Evolutionary conservation across 1,284 basidiomycete genomes (phyloP).

Genomic region (Marasmius sp.): DNA sequence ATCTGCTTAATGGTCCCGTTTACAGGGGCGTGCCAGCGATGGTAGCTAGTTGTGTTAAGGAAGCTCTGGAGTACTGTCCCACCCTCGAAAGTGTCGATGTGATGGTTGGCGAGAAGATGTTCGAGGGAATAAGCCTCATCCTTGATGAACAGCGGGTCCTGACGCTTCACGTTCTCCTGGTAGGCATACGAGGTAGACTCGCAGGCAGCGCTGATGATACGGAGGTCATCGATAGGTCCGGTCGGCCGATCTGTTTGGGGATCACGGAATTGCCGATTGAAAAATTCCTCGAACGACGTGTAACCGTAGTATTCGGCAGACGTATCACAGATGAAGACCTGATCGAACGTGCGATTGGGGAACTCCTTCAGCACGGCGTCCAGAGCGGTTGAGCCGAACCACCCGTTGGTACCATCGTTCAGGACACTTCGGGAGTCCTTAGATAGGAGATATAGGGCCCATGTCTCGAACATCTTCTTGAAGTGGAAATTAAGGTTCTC

Average conservation of each 20-base stretch:
- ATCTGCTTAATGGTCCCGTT: conserved; percentile 36
- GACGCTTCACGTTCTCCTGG: conserved; percentile 23
- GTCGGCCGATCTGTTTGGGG: conserved; percentile 29
- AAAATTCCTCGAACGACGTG: conserved; percentile 40
- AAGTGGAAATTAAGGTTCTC: conserved; percentile 15
- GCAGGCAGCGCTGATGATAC: conserved; percentile 29
- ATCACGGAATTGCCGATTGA: conserved; percentile 31
- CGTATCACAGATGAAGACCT: conserved; percentile 36
- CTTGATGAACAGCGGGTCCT: conserved; percentile 39
- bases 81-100: conserved; percentile 30
- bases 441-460: conserved; percentile 34
- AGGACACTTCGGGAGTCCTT: conserved; percentile 32
- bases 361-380: conserved; percentile 24
- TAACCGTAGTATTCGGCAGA: conserved; percentile 32
- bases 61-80: conserved; percentile 44
- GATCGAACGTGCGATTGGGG: conserved; percentile 25
- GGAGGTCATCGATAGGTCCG: conserved; percentile 28
- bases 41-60: conserved; percentile 37
- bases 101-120: conserved; percentile 33
- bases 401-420: conserved; percentile 23
- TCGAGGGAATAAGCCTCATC: conserved; percentile 39
- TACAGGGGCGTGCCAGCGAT: conserved; percentile 43
- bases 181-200: conserved; percentile 10
- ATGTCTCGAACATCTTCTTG: conserved; percentile 25
- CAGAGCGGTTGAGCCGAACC: conserved; percentile 32